phyloP scores from a whole-genome alignment of 768 basidiomycete species.

The Thelephora ganbajun region DNA sequence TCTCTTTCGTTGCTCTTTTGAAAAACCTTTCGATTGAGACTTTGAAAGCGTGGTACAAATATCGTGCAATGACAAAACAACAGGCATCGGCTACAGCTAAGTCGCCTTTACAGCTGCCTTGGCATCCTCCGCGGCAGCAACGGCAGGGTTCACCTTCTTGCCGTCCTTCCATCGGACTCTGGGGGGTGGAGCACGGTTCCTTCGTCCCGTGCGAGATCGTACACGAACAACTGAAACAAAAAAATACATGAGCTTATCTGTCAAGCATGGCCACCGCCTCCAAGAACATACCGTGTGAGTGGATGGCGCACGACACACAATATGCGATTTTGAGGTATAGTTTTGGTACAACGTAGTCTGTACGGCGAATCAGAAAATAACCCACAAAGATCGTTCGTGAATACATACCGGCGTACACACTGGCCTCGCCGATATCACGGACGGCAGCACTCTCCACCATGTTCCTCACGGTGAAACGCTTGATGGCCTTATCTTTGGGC shows the following conservation, averaged over 20 bases:
- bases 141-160: conserved; percentile 94
- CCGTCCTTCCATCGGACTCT: conserved; percentile 92
- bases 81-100: too few species aligned
- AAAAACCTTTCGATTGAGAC: too few species aligned
- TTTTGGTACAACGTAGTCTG: conserved; percentile 94
- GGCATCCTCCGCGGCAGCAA: conserved; percentile 83
- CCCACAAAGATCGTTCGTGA: background rate
- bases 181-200: conserved; percentile 96
- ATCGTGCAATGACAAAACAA: too few species aligned
- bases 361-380: background rate
- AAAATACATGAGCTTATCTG: conserved; percentile 1
- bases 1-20: too few species aligned
- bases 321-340: conserved; percentile 98
- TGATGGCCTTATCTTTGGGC: conserved; percentile 99
- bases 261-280: background rate
- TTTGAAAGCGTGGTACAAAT: too few species aligned
- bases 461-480: conserved; percentile 98
- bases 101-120: conserved; percentile 30
- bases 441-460: conserved; percentile 99
- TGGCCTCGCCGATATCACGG: conserved; percentile 92
- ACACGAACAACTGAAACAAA: conserved; percentile 85
- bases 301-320: conserved; percentile 98
- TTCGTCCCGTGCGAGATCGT: conserved; percentile 85
- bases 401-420: conserved; percentile 73
- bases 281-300: conserved; percentile 75